These are phyloP conservation scores for Ogataea wickerhamii DNA, from an alignment of 805 yeast genomes.

Conservation along the genomic window DNA sequence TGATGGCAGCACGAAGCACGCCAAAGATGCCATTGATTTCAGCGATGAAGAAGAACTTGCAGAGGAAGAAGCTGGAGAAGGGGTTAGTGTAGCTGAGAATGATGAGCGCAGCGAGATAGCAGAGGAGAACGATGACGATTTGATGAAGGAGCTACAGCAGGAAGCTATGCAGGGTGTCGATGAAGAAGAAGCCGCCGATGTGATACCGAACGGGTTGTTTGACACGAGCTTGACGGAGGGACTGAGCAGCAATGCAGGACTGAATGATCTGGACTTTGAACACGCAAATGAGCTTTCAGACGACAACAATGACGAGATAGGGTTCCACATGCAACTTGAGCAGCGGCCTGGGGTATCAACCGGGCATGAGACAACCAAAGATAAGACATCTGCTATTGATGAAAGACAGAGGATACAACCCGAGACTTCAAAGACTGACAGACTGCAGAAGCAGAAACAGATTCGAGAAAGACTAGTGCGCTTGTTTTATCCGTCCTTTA, in stretches of 20 bases:
- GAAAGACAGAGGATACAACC: slow-evolving; percentile 6
- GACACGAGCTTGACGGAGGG: slow-evolving; percentile 30
- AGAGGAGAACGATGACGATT: slow-evolving; percentile 34
- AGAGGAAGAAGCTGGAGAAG: slow-evolving; percentile 63
- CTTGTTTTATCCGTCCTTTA: slow-evolving; percentile 61
- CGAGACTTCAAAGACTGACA: slow-evolving; percentile 5
- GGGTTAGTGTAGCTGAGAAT: slow-evolving; percentile 10
- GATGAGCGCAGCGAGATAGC: slow-evolving; percentile 41
- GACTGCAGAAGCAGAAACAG: slow-evolving; percentile 29
- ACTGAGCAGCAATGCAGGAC: slow-evolving; percentile 26
- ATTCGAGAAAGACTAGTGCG: slow-evolving; percentile 36
- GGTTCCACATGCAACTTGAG: slow-evolving; percentile 6
- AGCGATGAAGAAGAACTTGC: slow-evolving; percentile 95
- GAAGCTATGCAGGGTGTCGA: slow-evolving; percentile 37
- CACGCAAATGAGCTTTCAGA: slow-evolving; percentile 24
- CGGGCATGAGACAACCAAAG: background rate
- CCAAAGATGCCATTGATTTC: slow-evolving; percentile 89
- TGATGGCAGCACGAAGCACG: slow-evolving; percentile 63
- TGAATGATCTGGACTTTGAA: slow-evolving; percentile 31
- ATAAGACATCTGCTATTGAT: slow-evolving; percentile 2
- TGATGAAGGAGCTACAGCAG: slow-evolving; percentile 35
- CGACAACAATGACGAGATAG: slow-evolving; percentile 19
- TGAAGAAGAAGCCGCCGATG: slow-evolving; percentile 27
- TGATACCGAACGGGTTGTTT: slow-evolving; percentile 29
- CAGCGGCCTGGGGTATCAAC: background rate